These are phyloP conservation scores for Diaporthe sp. DNA, from an alignment of 2,329 filamentous ascomycete species.

Conservation along the genomic window DNA sequence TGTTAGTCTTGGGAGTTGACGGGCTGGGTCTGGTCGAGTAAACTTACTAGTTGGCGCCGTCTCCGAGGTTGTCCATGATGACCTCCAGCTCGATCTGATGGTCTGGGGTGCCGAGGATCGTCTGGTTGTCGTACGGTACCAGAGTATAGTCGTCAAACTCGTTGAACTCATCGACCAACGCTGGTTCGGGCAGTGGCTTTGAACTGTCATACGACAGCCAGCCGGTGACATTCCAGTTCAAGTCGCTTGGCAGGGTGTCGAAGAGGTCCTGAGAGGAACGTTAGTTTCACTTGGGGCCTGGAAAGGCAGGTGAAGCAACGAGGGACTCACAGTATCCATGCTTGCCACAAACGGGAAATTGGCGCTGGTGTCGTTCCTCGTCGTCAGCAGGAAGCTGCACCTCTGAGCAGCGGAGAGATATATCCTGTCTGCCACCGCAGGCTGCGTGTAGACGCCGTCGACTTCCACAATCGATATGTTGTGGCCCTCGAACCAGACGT, in stretches of 20 bases:
- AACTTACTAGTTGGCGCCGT: slow-evolving; percentile 76
- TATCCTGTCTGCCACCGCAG: slow-evolving; percentile 71
- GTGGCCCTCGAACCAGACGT: slow-evolving; percentile 77
- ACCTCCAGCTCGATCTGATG: slow-evolving; percentile 74
- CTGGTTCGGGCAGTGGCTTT: slow-evolving; percentile 63
- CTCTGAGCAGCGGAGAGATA: slow-evolving; percentile 79
- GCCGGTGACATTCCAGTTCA: slow-evolving; percentile 79
- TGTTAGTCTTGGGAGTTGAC: not conserved
- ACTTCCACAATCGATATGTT: slow-evolving; percentile 80
- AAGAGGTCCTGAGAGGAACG: slow-evolving; percentile 69
- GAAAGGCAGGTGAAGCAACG: not conserved
- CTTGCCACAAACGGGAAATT: slow-evolving; percentile 79
- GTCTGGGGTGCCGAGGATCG: slow-evolving; percentile 73
- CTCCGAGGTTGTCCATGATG: slow-evolving; percentile 75
- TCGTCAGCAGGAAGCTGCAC: slow-evolving; percentile 73
- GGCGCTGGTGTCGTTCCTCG: slow-evolving; percentile 69
- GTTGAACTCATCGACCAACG: slow-evolving; percentile 60
- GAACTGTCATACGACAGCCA: slow-evolving; percentile 71
- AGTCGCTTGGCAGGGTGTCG: slow-evolving; percentile 73
- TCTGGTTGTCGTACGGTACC: slow-evolving; percentile 76
- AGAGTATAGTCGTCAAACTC: slow-evolving; percentile 82
- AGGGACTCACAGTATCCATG: slow-evolving; percentile 66
- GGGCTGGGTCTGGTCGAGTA: not conserved
- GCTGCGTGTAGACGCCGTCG: slow-evolving; percentile 78
- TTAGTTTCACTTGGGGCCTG: slow-evolving; percentile 46